Percentiles rank a stretch among this genome's conserved stretches.
Conservation (phyloP, 176 grass and related monocot genomes). For the Triticum timopheevii region DNA sequence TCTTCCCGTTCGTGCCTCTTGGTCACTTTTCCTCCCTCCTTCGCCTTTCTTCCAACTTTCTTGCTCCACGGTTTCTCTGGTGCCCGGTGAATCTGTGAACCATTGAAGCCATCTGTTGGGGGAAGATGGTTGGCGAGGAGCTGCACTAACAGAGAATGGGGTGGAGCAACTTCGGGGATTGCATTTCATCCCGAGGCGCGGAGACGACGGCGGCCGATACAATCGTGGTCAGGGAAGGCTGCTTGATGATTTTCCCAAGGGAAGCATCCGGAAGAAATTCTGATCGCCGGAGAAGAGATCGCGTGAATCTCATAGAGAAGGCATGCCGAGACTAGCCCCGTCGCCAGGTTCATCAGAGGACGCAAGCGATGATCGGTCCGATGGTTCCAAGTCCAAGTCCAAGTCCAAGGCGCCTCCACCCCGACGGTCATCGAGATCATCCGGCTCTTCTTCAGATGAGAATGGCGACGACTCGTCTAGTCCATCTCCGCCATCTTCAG, state of each 20-base stretch:
- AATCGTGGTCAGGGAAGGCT: not conserved
- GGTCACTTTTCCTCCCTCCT: not conserved
- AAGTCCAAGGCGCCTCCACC: conserved; percentile 27
- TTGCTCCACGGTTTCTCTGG: not conserved
- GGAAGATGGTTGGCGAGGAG: conserved; percentile 24
- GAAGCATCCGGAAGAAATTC: not conserved
- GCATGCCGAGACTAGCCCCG: conserved; percentile 40
- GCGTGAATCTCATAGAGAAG: not conserved
- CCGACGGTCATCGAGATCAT: conserved; percentile 1
- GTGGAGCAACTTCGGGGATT: not conserved
- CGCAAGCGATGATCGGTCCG: conserved; percentile 2
- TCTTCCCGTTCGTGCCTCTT: not conserved
- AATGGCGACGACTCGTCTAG: conserved; percentile 26
- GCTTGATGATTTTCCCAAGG: not conserved
- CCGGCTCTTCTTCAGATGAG: not conserved
- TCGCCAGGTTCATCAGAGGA: conserved; percentile 31
- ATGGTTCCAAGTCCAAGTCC: not conserved
- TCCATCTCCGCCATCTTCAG: conserved; percentile 3
- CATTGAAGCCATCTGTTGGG: not conserved
- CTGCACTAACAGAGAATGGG: conserved; percentile 23
- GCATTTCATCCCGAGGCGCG: not conserved
- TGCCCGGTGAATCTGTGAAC: not conserved
- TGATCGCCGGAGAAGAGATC: not conserved
- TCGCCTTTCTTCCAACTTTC: not conserved
- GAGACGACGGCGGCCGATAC: not conserved